Evolutionary conservation across 2,329 filamentous ascomycete genomes (phyloP).

Genomic region (Colletotrichum agaves): DNA sequence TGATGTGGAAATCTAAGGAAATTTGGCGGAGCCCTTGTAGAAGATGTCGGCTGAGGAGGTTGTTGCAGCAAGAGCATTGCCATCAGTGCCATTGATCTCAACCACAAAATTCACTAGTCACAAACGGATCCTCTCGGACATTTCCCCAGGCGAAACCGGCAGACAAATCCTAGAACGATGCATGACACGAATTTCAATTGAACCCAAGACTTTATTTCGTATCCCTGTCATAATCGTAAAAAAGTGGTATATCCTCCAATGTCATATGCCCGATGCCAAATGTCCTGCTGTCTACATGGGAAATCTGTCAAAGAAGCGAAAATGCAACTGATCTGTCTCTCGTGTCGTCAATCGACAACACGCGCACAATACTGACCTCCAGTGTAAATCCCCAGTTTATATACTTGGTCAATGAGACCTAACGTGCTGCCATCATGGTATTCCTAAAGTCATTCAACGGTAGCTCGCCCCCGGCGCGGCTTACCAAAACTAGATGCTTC

Average conservation of each 20-base stretch:
- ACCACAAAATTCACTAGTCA: no score
- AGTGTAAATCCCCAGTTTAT: constrained; percentile 19
- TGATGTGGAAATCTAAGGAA: not conserved
- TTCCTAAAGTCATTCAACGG: constrained; percentile 3
- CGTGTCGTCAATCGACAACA: not conserved
- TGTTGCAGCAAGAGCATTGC: not conserved
- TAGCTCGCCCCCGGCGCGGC: constrained; percentile 9
- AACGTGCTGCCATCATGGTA: constrained; percentile 10
- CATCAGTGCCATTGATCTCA: no score
- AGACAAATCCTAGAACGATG: no score
- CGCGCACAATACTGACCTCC: not conserved
- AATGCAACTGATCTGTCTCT: not conserved
- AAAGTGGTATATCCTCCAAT: constrained; percentile 38
- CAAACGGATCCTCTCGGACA: no score
- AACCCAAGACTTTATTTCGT: constrained; percentile 21
- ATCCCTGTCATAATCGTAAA: constrained; percentile 31
- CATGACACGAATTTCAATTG: no score
- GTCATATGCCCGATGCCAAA: constrained; percentile 16
- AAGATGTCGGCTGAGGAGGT: not conserved
- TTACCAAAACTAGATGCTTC: not conserved
- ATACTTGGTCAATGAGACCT: constrained; percentile 10
- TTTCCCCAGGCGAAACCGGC: no score
- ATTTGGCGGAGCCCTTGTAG: not conserved
- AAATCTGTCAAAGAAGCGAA: not conserved
- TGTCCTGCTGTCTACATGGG: constrained; percentile 19